These are phyloP conservation scores for Penicillium sp. DNA, from an alignment of 2,329 filamentous ascomycete genomes.

Conservation along the genomic window DNA sequence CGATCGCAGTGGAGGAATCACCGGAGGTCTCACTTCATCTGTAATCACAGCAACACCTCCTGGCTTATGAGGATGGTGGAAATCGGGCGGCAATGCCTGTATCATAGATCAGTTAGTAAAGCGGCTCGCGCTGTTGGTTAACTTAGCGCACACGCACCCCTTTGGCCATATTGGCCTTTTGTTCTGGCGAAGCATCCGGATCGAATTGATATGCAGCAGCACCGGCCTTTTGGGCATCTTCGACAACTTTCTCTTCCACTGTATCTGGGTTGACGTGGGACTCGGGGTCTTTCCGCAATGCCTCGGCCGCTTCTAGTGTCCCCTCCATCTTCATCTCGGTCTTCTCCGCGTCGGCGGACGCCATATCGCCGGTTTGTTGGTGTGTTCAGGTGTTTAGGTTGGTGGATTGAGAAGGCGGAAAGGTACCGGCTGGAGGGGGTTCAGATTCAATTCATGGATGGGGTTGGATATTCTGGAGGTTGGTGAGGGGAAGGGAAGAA, in stretches of 20 bases:
- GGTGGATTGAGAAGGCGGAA: not conserved
- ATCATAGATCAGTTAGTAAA: slow-evolving; percentile 15
- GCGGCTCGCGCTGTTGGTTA: not conserved
- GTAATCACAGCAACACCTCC: slow-evolving; percentile 59
- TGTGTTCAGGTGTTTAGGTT: slow-evolving; percentile 1
- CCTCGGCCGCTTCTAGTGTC: slow-evolving; percentile 68
- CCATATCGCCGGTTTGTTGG: slow-evolving; percentile 25
- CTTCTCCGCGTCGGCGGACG: slow-evolving; percentile 34
- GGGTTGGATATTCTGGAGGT: not conserved
- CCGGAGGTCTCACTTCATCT: slow-evolving; percentile 56
- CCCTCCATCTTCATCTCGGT: slow-evolving; percentile 77
- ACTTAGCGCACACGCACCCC: slow-evolving; percentile 56
- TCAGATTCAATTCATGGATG: not conserved
- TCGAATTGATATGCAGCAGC: slow-evolving; percentile 80
- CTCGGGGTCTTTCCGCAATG: slow-evolving; percentile 54
- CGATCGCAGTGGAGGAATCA: not conserved
- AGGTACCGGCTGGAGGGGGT: not conserved
- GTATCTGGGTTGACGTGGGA: slow-evolving; percentile 64
- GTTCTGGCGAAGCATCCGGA: slow-evolving; percentile 73
- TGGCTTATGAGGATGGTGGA: slow-evolving; percentile 52
- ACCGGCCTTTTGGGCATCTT: slow-evolving; percentile 75
- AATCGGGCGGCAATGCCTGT: slow-evolving; percentile 61
- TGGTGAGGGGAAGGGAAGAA: not conserved
- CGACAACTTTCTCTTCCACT: slow-evolving; percentile 68
- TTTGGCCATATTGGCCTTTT: slow-evolving; percentile 77